phyloP scores from a whole-genome alignment of 768 basidiomycete genomes.

The Lactarius pseudohatsudake region DNA sequence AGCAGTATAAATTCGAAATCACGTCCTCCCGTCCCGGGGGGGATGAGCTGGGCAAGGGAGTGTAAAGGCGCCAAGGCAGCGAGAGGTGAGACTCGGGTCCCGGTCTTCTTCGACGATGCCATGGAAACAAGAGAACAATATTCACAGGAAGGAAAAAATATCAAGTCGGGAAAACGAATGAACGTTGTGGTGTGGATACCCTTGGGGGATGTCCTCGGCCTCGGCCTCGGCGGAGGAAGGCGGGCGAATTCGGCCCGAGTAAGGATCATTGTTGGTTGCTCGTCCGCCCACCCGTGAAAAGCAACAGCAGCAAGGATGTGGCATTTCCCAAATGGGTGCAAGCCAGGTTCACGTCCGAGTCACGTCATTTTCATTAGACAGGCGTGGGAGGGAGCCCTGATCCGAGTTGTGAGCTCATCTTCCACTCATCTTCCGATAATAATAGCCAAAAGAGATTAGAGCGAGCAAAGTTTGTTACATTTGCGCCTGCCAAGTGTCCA shows the following conservation, averaged over 20 bases:
- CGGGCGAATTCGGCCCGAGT: background rate
- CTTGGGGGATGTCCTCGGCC: background rate
- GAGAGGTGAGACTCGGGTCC: constrained; percentile 3
- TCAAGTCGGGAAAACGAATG: background rate
- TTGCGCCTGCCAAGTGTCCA: background rate
- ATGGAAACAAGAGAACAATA: constrained; percentile 1
- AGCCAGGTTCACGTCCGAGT: constrained; percentile 6
- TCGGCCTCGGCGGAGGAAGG: background rate
- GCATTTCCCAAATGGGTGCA: background rate
- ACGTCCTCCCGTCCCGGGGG: background rate
- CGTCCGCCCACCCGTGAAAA: background rate
- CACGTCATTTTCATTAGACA: background rate
- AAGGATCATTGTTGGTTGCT: background rate
- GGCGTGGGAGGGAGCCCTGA: background rate
- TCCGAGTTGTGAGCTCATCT: too few relatives aligned
- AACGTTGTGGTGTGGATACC: background rate
- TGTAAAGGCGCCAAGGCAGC: constrained; percentile 19
- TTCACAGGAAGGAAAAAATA: constrained; percentile 5
- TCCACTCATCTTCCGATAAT: background rate
- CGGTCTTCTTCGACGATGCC: constrained; percentile 14
- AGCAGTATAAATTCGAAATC: constrained; percentile 8
- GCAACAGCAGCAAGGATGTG: background rate
- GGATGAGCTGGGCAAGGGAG: constrained; percentile 15
- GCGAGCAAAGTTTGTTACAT: background rate
- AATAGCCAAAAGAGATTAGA: background rate